Conservation (phyloP, 2,329 filamentous ascomycete genomes). For the Xylariomycetidae sp. region DNA sequence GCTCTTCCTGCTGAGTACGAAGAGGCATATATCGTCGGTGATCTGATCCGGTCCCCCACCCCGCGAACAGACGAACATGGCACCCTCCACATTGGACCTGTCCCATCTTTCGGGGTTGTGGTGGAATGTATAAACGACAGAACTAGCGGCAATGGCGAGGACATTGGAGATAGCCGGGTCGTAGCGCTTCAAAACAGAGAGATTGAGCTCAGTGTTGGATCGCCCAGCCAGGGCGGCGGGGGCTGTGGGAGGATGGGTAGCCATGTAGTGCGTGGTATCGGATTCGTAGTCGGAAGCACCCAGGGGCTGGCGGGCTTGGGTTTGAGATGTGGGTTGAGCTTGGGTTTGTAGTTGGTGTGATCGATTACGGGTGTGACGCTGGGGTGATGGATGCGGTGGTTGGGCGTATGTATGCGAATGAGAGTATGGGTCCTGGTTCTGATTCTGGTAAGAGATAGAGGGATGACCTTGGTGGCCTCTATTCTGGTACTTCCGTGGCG, state of each 20-base stretch:
- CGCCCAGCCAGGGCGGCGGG: conserved; percentile 54
- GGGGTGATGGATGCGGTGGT: conserved; percentile 12
- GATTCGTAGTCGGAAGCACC: conserved; percentile 61
- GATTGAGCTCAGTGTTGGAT: conserved; percentile 82
- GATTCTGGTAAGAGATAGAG: conserved; percentile 7
- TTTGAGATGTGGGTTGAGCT: too few relatives aligned
- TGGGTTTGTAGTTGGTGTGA: conserved; percentile 24
- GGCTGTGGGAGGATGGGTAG: conserved; percentile 34
- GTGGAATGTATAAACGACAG: conserved; percentile 75
- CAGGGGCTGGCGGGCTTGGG: conserved; percentile 15
- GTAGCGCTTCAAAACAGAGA: conserved; percentile 77
- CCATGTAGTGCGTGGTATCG: conserved; percentile 50
- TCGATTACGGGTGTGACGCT: conserved; percentile 31
- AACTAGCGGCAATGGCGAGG: conserved; percentile 76
- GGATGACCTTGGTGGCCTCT: conserved; percentile 17
- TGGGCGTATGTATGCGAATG: conserved; percentile 4
- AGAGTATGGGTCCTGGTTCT: conserved; percentile 8
- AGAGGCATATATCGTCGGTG: conserved; percentile 49
- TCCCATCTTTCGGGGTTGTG: conserved; percentile 65
- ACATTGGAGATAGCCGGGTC: conserved; percentile 69
- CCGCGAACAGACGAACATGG: conserved; percentile 78
- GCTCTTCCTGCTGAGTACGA: conserved; percentile 68
- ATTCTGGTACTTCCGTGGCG: conserved; percentile 29
- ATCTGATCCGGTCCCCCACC: conserved; percentile 28
- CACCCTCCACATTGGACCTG: conserved; percentile 80